Evolutionary conservation across 164 flowering plant species (phyloP), one percentile per base, ranked within the genome.

Genomic region (Akebia trifoliata): DNA sequence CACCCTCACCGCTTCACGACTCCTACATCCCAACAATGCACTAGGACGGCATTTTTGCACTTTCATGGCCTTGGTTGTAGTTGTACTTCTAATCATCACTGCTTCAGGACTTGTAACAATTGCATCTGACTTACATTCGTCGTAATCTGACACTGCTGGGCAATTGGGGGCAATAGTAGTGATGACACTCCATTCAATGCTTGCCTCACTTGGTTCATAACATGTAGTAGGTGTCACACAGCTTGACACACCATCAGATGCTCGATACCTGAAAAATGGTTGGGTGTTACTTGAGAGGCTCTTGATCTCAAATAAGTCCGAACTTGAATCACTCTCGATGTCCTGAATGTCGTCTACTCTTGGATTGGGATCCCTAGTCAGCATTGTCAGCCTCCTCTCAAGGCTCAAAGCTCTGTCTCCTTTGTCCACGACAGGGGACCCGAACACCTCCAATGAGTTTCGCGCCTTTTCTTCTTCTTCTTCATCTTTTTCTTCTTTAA

Each of bases 261-360:
- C 60, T 51, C 66, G 78, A 15, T 64, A 62, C 15, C 54, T 64
- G n/a, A 72, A 70, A 53, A 60, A 74, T 26, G 78, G 76, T 61
- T 71, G 69, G 35, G 56, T 53, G 20, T 57, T 72, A 21, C 70
- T 64, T 1, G 85, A 64, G 14, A 87, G 49, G 66, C 82, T 79
- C 43, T 78, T 80, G 22, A 90, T 85, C 76, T 90, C 97, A 21
- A 90, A 90, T 51, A 90, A 60, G 50, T 90, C 97, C 14, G 97
- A 90, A 58, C 97, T 90, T 24, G 85, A 74, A 57, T 87, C 93
- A 21, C 97, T 87, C 32, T 63, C 80, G 0, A 63, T 26, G 8
- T 82, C 88, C 4, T 68, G 61, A 24, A 51, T 60, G n/a, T 67
- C 77, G 43, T 63, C 68, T 11, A 30, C 50, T 53, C 44, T 51